A percentile compares a stretch with the other conserved stretches of the same genome.
phyloP scores from a whole-genome alignment of 73 alveolate species.

The Paramecium octaurelia region DNA sequence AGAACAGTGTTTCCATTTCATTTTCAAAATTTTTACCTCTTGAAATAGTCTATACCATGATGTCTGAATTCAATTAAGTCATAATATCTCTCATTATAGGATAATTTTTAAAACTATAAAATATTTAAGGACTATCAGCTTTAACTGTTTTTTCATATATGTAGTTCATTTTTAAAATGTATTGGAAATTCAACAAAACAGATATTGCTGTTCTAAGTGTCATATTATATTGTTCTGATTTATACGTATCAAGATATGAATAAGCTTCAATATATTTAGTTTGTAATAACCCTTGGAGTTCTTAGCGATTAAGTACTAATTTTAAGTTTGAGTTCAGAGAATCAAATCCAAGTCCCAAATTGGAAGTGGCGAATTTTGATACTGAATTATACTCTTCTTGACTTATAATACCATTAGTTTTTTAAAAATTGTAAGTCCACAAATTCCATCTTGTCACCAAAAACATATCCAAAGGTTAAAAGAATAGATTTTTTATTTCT shows the following conservation, averaged over 20 bases:
- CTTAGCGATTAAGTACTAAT: not conserved
- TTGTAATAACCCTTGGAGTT: not conserved
- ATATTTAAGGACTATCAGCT: conserved; percentile 35
- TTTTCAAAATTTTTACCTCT: not conserved
- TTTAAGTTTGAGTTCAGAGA: not conserved
- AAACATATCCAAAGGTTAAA: conserved; percentile 3
- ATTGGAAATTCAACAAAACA: not conserved
- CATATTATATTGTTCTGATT: not conserved
- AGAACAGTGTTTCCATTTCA: not conserved
- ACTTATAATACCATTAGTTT: not conserved
- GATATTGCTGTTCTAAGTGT: not conserved
- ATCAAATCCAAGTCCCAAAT: conserved; percentile 14
- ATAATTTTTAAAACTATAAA: not conserved
- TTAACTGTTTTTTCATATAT: not conserved
- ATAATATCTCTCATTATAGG: not conserved
- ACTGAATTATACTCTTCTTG: not conserved
- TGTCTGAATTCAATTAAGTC: not conserved
- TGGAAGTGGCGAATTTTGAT: not conserved
- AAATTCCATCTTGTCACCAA: conserved; percentile 29
- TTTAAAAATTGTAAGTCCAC: not conserved
- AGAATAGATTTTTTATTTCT: not conserved
- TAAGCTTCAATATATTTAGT: not conserved
- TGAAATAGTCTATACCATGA: not conserved
- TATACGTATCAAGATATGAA: not conserved
- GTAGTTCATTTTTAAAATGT: not conserved